These are phyloP conservation scores for Eucommia ulmoides DNA, from an alignment of 257 asterid species.

Conservation along the genomic window DNA sequence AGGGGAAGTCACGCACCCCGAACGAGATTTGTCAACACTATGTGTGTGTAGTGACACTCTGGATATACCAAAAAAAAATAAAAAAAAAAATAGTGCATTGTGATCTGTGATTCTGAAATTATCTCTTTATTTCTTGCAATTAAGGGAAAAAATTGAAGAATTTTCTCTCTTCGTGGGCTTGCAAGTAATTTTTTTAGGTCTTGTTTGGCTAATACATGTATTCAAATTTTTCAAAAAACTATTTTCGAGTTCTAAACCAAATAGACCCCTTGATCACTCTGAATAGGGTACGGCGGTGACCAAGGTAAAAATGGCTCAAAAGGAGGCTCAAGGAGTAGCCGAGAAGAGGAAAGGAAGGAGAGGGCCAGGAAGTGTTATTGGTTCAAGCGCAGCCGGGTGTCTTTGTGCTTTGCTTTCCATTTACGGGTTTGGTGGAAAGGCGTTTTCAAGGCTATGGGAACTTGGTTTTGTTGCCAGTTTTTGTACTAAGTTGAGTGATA, in stretches of 20 bases:
- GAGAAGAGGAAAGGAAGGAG: conserved; percentile 94
- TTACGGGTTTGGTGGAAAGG: conserved; percentile 56
- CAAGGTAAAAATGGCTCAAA: conserved; percentile 91
- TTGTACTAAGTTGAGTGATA: conserved; percentile 91
- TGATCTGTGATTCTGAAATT: too few relatives aligned
- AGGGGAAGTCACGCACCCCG: too few relatives aligned
- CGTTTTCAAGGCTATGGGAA: conserved; percentile 51
- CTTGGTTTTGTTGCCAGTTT: conserved; percentile 92
- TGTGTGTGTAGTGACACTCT: too few relatives aligned
- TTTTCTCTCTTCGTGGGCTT: neutral
- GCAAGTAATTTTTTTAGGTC: too few relatives aligned
- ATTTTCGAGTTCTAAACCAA: too few relatives aligned
- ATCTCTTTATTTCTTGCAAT: neutral
- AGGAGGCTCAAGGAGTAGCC: conserved; percentile 94
- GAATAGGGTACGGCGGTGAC: conserved; percentile 86
- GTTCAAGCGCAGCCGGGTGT: conserved; percentile 96
- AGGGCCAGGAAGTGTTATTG: conserved; percentile 94
- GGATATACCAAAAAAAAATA: too few relatives aligned
- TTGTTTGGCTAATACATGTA: neutral
- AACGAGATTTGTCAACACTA: too few relatives aligned
- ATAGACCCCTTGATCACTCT: too few relatives aligned
- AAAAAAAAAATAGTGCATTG: neutral
- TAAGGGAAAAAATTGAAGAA: neutral
- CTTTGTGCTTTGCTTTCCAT: conserved; percentile 73
- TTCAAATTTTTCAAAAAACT: conserved; percentile 8